Evolutionary conservation across 225 moss, liverwort and hornwort species (phyloP), one percentile per base, ranked within the genome.

Genomic region (Polytrichum commune): DNA sequence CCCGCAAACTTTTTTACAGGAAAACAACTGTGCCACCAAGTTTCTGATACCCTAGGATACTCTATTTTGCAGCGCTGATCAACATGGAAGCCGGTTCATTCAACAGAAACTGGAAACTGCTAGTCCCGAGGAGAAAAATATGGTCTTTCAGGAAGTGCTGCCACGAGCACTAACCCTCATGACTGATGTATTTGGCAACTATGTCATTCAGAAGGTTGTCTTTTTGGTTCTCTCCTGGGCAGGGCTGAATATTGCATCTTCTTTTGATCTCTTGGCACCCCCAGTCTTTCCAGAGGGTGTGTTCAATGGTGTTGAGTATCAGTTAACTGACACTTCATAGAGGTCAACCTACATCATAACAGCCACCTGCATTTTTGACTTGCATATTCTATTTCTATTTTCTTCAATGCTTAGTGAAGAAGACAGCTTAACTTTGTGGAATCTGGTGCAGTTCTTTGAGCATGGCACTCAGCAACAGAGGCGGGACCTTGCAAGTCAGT

Each of bases 181-280:
- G 98, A 93, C 95, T 38, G 98, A 95, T 71, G 98, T 98, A 10
- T 98, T 94, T 29, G 94, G 97, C 68, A 98, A 98, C 54, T 98
- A 98, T 65, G 97, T 98, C 13, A 98, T 98, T 56, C 97, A 98
- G 7, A 98, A 98, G 94, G 97, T 98, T 68, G 61, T 46, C 46
- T 46, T 13, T 16, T 46, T 46, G 46, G 46, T 46, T 13, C 46
- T 13, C 4, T 46, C 46, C 13, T 46, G 46, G 16, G 13, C 46
- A 46, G 13, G 46, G 46, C 46, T 46, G 16, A 16, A 13, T 46
- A 46, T 46, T 46, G 13, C 46, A 46, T 16, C 46, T 46, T 46
- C 46, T 46, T 16, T 13, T 46, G 16, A 13, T 0, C 46, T 13
- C 16, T 46, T 46, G 46, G 46, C 46, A 46, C 35, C 35, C 9